A percentile compares a stretch with the other conserved stretches of the same genome.
phyloP scores from a whole-genome alignment of 164 flowering plant genomes.

The Magnolia kwangsiensis region DNA sequence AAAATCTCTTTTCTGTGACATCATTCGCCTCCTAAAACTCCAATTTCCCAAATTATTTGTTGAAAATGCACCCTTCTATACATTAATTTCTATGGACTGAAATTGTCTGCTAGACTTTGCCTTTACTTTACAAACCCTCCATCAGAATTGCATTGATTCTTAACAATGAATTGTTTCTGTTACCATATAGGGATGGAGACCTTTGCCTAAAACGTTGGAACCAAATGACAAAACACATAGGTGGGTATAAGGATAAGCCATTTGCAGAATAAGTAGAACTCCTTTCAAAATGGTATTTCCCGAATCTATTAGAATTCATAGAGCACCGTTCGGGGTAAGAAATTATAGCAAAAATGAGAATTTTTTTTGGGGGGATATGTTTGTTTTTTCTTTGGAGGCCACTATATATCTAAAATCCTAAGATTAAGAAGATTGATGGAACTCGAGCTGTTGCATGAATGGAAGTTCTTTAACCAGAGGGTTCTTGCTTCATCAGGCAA shows the following conservation, averaged over 20 bases:
- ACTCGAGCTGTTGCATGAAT: no score
- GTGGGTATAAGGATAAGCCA: slow-evolving; percentile 34
- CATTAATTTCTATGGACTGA: neutral
- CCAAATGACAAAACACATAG: slow-evolving; percentile 58
- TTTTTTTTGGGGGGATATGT: no score
- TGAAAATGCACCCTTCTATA: neutral
- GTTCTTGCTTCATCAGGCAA: no score
- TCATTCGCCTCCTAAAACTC: neutral
- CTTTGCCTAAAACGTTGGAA: slow-evolving; percentile 49
- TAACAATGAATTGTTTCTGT: neutral
- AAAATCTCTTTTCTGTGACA: no score
- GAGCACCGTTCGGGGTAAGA: neutral
- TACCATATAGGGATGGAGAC: slow-evolving; percentile 35
- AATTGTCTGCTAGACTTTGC: neutral
- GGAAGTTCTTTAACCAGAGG: no score
- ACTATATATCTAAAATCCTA: neutral
- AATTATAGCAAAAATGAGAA: no score
- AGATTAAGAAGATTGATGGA: neutral
- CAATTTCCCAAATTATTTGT: neutral
- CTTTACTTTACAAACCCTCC: no score
- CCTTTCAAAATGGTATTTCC: slow-evolving; percentile 43
- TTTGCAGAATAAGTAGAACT: slow-evolving; percentile 61
- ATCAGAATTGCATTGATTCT: no score
- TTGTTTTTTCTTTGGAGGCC: neutral
- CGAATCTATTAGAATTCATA: slow-evolving; percentile 31